Conservation (phyloP, 1,139 yeast species). For the Taiozyma onychis region DNA sequence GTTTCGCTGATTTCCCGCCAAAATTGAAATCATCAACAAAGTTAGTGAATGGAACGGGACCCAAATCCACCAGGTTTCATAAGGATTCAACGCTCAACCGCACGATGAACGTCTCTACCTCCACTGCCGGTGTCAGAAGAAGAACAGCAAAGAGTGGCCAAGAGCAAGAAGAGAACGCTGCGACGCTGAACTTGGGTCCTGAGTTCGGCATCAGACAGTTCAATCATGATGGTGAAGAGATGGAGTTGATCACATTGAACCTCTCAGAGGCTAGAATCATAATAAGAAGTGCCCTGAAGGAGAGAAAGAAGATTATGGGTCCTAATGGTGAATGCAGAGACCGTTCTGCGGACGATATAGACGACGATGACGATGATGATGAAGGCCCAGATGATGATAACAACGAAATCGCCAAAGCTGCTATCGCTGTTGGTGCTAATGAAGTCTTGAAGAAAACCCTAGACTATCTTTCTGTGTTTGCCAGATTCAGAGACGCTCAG, state of each 20-base stretch:
- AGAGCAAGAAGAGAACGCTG: constrained; percentile 86
- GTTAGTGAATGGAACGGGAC: too few species aligned
- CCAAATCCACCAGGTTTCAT: background rate
- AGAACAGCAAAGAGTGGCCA: constrained; percentile 64
- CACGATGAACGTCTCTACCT: constrained; percentile 79
- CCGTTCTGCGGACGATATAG: constrained; percentile 25
- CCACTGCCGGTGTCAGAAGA: constrained; percentile 79
- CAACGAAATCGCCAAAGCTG: constrained; percentile 61
- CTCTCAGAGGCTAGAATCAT: constrained; percentile 84
- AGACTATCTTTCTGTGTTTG: constrained; percentile 78
- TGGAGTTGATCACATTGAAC: constrained; percentile 77
- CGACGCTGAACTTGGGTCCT: constrained; percentile 81
- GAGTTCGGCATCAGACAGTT: constrained; percentile 82
- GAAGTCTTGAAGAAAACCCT: constrained; percentile 89
- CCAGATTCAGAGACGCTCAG: constrained; percentile 87
- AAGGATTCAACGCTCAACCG: background rate
- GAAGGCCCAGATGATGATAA: constrained; percentile 38
- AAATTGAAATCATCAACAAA: too few species aligned
- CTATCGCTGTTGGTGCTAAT: constrained; percentile 53
- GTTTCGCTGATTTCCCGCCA: too few species aligned
- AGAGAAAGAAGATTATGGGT: constrained; percentile 54
- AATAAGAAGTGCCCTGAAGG: constrained; percentile 85
- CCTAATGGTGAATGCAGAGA: constrained; percentile 32
- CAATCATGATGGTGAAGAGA: constrained; percentile 73
- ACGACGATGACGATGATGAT: constrained; percentile 30